A percentile compares a stretch with the other conserved stretches of the same genome.
phyloP scores from a whole-genome alignment of 176 grass and related monocot species.

The Urochloa ruziziensis region DNA sequence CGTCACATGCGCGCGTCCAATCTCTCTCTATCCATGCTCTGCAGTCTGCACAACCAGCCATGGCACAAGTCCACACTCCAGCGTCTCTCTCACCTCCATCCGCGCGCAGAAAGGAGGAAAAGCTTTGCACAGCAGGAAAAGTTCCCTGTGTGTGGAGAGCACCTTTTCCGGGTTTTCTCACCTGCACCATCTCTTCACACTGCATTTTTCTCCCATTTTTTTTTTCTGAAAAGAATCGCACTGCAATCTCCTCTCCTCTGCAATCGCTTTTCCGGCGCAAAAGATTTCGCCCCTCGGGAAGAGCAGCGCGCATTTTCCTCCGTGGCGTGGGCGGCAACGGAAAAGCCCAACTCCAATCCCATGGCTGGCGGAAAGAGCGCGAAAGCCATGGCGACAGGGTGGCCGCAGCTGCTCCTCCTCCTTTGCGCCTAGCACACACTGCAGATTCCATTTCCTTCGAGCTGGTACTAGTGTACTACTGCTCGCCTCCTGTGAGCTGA shows the following conservation, averaged over 20 bases:
- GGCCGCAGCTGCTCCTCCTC: background rate
- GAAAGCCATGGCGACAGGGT: constrained; percentile 9
- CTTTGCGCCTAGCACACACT: background rate
- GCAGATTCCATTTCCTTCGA: constrained; percentile 34
- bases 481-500: background rate
- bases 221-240: no score
- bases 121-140: constrained; percentile 29
- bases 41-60: background rate
- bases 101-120: constrained; percentile 35
- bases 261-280: constrained; percentile 28
- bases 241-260: background rate
- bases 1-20: background rate
- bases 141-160: background rate
- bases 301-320: constrained; percentile 8
- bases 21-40: background rate
- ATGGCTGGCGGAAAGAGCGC: background rate
- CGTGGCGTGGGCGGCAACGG: background rate
- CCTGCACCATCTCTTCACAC: background rate
- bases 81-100: background rate
- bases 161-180: background rate
- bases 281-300: constrained; percentile 35
- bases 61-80: background rate
- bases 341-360: constrained; percentile 37
- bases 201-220: no score
- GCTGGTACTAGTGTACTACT: background rate